Evolutionary conservation across 139 green algal species (phyloP).

Genomic region (Tetradesmus lagerheimii): DNA sequence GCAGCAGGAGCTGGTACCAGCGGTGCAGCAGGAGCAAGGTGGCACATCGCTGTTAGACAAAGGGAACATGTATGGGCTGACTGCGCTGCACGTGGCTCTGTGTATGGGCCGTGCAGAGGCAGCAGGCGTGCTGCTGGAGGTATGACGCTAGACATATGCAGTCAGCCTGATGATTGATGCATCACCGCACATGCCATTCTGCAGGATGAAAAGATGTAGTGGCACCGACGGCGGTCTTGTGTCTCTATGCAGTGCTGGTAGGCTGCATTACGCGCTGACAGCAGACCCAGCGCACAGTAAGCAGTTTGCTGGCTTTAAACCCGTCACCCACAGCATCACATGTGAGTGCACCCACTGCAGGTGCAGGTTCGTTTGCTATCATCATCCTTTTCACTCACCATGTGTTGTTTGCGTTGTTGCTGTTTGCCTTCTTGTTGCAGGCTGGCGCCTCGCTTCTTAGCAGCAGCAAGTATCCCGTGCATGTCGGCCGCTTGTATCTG

Average conservation of each 20-base stretch:
- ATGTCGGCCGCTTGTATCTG: background rate
- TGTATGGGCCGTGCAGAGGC: background rate
- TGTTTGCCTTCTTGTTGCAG: background rate
- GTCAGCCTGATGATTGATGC: background rate
- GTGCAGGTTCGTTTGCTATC: background rate
- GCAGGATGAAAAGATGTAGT: background rate
- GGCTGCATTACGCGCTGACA: background rate
- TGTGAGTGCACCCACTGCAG: background rate
- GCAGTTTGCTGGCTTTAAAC: background rate
- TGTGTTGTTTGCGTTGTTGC: background rate
- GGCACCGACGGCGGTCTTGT: background rate
- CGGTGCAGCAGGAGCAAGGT: background rate
- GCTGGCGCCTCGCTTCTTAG: background rate
- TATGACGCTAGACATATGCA: background rate
- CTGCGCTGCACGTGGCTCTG: background rate
- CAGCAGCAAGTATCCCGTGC: background rate
- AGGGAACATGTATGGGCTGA: background rate
- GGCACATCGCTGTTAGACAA: background rate
- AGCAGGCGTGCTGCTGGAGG: background rate
- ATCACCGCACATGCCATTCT: background rate
- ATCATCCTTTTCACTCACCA: background rate
- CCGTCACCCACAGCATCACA: background rate
- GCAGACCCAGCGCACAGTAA: background rate
- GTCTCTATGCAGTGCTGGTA: background rate
- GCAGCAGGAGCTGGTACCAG: background rate